Conservation (phyloP, 345 rosid genomes). For the Acer yangbiense region DNA sequence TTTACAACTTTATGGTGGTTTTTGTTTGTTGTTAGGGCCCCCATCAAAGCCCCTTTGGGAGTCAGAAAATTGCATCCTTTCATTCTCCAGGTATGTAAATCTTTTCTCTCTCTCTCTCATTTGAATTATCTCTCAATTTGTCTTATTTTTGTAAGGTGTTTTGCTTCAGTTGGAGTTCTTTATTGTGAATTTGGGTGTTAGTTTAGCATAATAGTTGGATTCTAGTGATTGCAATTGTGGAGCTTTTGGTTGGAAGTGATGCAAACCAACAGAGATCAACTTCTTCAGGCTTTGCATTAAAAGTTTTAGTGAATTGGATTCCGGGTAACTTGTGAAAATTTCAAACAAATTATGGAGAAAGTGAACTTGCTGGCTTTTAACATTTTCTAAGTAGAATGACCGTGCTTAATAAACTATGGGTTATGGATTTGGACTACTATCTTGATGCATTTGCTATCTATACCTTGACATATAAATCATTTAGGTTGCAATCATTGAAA, state of each 20-base stretch:
- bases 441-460: not conserved
- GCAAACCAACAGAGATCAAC: not conserved
- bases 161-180: not conserved
- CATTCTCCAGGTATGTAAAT: slow-evolving; percentile 56
- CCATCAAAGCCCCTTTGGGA: slow-evolving; percentile 47
- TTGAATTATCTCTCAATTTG: slow-evolving; percentile 3
- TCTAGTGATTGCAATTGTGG: not conserved
- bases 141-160: not conserved
- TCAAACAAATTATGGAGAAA: not conserved
- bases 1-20: slow-evolving; percentile 21
- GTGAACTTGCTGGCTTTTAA: not conserved
- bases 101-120: not conserved
- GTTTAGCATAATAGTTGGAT: not conserved
- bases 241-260: not conserved
- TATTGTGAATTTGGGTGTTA: not conserved
- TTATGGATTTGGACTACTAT: not conserved
- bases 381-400: not conserved
- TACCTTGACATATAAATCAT: too few relatives aligned
- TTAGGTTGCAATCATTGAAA: not conserved
- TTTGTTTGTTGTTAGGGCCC: slow-evolving; percentile 54
- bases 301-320: not conserved
- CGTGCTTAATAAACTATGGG: not conserved
- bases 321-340: not conserved
- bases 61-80: slow-evolving; percentile 44
- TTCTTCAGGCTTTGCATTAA: not conserved